Percentiles rank a stretch among this genome's conserved stretches.
Conservation (phyloP, 208 protist species). For the Herpetomonas tarakana region DNA sequence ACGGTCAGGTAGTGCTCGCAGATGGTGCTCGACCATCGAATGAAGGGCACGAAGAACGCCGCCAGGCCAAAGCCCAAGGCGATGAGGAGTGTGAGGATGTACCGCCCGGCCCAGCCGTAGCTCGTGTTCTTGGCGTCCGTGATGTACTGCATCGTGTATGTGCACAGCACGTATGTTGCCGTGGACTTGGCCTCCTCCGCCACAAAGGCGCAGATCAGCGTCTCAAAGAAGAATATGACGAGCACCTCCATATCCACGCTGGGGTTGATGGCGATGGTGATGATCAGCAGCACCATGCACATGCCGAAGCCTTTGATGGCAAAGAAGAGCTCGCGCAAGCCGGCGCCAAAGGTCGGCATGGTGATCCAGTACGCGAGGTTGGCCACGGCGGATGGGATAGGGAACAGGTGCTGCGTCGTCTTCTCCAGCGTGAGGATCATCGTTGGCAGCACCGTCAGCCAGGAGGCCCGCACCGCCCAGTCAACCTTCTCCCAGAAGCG, state of each 20-base stretch:
- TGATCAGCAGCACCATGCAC: constrained; percentile 46
- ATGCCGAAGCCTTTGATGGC: constrained; percentile 72
- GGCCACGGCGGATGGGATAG: constrained; percentile 55
- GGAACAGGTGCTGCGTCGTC: constrained; percentile 62
- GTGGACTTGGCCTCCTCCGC: constrained; percentile 74
- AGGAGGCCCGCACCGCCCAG: constrained; percentile 71
- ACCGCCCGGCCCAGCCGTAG: constrained; percentile 58
- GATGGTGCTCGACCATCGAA: constrained; percentile 82
- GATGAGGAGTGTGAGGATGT: constrained; percentile 71
- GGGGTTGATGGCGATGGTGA: constrained; percentile 60
- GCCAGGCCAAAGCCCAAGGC: constrained; percentile 67
- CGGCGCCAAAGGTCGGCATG: constrained; percentile 73
- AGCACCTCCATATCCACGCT: constrained; percentile 53
- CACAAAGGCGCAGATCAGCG: constrained; percentile 57
- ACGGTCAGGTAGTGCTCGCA: constrained; percentile 64
- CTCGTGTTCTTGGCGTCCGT: constrained; percentile 35
- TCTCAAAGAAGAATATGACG: constrained; percentile 60
- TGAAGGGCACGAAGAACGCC: constrained; percentile 77
- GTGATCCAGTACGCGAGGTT: constrained; percentile 85
- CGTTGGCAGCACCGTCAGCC: constrained; percentile 71
- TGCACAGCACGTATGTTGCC: constrained; percentile 56
- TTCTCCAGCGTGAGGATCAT: constrained; percentile 77
- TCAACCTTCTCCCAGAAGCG: constrained; percentile 86
- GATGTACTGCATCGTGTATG: constrained; percentile 77
- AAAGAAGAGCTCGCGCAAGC: constrained; percentile 65